phyloP scores from a whole-genome alignment of 2,329 filamentous ascomycete genomes.

The Nothophaeocryptopus gaeumannii region DNA sequence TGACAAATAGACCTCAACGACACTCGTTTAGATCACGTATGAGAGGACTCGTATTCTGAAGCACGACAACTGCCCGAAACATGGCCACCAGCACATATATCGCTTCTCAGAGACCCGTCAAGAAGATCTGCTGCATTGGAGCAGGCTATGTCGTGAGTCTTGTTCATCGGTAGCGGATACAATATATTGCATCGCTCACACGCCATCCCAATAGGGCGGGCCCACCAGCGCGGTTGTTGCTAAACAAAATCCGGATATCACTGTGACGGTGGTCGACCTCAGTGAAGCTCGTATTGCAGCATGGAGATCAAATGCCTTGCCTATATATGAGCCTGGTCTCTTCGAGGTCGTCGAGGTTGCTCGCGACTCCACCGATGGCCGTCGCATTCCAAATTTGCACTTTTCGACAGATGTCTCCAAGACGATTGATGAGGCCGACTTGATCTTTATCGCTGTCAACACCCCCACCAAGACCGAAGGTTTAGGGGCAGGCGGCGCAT shows the following conservation, averaged over 20 bases:
- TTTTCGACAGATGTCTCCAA: constrained; percentile 67
- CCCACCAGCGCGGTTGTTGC: constrained; percentile 74
- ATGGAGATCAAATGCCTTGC: constrained; percentile 72
- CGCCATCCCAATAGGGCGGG: constrained; percentile 52
- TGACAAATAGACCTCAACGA: too few species aligned
- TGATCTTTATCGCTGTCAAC: constrained; percentile 74
- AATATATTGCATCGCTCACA: constrained; percentile 12
- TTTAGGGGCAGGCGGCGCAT: constrained; percentile 66
- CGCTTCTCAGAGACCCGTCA: constrained; percentile 11
- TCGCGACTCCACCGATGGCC: constrained; percentile 42
- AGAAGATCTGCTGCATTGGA: constrained; percentile 69
- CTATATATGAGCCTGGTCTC: constrained; percentile 73
- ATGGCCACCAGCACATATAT: too few species aligned
- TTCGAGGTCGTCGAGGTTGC: constrained; percentile 64
- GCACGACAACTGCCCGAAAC: too few species aligned
- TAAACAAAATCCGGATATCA: constrained; percentile 66
- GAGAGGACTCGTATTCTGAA: too few species aligned
- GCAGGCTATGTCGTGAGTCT: constrained; percentile 69
- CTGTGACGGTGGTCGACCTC: constrained; percentile 72
- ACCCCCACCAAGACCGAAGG: constrained; percentile 74
- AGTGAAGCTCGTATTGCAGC: constrained; percentile 63
- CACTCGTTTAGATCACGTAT: too few species aligned
- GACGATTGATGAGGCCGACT: constrained; percentile 64
- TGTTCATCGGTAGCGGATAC: not conserved
- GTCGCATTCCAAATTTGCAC: constrained; percentile 60